These are phyloP conservation scores for Exophiala alcalophila DNA, from an alignment of 2,329 filamentous ascomycete genomes.

Conservation along the genomic window DNA sequence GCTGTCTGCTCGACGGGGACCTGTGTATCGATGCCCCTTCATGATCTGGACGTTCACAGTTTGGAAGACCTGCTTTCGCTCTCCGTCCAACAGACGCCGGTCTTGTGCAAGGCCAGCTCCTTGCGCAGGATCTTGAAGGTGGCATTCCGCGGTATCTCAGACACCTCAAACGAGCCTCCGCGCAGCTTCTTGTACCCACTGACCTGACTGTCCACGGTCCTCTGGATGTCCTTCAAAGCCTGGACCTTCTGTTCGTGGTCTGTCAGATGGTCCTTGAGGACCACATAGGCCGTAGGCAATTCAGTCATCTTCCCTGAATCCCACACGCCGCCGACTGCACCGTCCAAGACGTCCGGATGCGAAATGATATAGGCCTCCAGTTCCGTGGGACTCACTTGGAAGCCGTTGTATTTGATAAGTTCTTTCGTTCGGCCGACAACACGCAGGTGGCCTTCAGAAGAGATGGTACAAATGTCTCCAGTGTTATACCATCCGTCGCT, in stretches of 20 bases:
- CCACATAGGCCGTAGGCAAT: constrained; percentile 64
- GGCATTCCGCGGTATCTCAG: constrained; percentile 3
- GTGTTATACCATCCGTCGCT: constrained; percentile 82
- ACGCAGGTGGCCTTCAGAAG: constrained; percentile 74
- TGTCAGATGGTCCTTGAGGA: constrained; percentile 48
- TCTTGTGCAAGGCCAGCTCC: constrained; percentile 9
- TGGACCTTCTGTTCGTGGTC: constrained; percentile 48
- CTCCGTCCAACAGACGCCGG: constrained; percentile 2
- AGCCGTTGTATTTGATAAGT: constrained; percentile 64
- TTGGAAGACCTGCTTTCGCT: not conserved
- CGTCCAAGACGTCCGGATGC: constrained; percentile 54
- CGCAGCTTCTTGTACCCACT: constrained; percentile 36
- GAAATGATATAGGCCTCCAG: constrained; percentile 55
- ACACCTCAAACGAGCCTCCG: constrained; percentile 11
- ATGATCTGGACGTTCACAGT: too few species aligned
- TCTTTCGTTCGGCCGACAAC: constrained; percentile 80
- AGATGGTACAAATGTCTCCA: constrained; percentile 77
- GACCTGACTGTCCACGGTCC: constrained; percentile 37
- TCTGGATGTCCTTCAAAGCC: constrained; percentile 38
- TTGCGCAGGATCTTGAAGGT: constrained; percentile 13
- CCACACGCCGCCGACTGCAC: constrained; percentile 61
- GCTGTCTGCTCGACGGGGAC: too few species aligned
- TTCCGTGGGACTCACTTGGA: constrained; percentile 68
- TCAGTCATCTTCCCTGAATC: constrained; percentile 48
- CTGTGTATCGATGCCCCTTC: too few species aligned